Conservation (phyloP, 768 basidiomycete genomes). For the Lanmaoa rubissima region DNA sequence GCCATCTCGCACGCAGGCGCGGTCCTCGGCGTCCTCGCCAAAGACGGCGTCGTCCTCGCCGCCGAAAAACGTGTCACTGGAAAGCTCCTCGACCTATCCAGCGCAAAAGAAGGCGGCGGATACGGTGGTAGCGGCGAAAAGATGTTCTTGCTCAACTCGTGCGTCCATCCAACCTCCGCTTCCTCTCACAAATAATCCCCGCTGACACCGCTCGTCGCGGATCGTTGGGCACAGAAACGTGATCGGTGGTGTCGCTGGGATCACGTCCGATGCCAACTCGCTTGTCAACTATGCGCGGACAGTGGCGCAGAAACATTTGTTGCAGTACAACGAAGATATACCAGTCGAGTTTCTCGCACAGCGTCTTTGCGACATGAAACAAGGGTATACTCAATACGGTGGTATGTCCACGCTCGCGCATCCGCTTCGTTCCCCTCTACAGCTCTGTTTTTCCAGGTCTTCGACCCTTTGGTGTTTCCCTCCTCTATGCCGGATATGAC, state of each 20-base stretch:
- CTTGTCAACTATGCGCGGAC: conserved; percentile 92
- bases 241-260: conserved; percentile 91
- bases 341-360: conserved; percentile 96
- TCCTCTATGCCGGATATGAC: conserved; percentile 96
- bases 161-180: conserved; percentile 23
- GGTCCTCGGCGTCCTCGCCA: conserved; percentile 88
- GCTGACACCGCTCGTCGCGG: not conserved
- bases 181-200: not conserved
- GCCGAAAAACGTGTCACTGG: conserved; percentile 99
- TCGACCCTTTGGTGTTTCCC: conserved; percentile 95
- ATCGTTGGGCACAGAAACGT: conserved; percentile 65
- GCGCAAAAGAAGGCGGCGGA: conserved; percentile 73
- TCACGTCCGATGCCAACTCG: conserved; percentile 97
- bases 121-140: conserved; percentile 98
- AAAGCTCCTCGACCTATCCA: conserved; percentile 90
- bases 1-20: conserved; percentile 96
- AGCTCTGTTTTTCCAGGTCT: conserved; percentile 51
- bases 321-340: conserved; percentile 95
- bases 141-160: conserved; percentile 94
- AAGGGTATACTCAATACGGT: conserved; percentile 97
- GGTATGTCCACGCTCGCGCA: conserved; percentile 46
- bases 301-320: conserved; percentile 85
- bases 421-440: not conserved
- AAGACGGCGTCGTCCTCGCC: conserved; percentile 87
- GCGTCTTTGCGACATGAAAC: conserved; percentile 94